These are phyloP conservation scores for Eucalyptus caleyi DNA, from an alignment of 345 rosid species.

Conservation along the genomic window DNA sequence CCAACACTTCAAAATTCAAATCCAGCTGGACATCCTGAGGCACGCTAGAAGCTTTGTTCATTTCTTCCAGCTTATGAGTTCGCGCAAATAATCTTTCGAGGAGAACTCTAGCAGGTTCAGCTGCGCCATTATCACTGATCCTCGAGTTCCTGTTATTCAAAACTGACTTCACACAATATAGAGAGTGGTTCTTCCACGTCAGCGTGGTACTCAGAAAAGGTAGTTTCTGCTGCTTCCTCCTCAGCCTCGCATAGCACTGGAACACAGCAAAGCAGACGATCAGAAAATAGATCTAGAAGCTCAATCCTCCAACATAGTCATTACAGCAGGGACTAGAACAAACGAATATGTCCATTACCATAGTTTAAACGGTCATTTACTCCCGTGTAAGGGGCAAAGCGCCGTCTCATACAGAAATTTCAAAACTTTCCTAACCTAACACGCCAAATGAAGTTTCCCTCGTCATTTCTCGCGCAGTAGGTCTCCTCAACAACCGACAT, in stretches of 20 bases:
- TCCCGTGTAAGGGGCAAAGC: neutral
- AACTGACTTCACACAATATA: slow-evolving; percentile 17
- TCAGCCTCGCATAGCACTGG: slow-evolving; percentile 15
- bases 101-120: slow-evolving; percentile 39
- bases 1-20: slow-evolving; percentile 35
- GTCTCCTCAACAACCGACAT: neutral
- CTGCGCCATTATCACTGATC: slow-evolving; percentile 32
- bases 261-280: neutral
- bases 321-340: neutral
- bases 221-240: slow-evolving; percentile 21
- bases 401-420: neutral
- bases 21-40: slow-evolving; percentile 6
- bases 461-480: neutral
- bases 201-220: neutral
- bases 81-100: slow-evolving; percentile 59
- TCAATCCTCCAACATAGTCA: neutral
- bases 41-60: slow-evolving; percentile 14
- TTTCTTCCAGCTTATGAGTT: slow-evolving; percentile 49
- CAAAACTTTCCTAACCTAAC: neutral
- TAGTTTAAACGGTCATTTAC: neutral
- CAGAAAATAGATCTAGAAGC: neutral
- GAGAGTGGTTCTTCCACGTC: slow-evolving; percentile 1
- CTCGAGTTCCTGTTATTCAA: slow-evolving; percentile 18
- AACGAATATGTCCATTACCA: neutral
- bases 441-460: neutral